These are phyloP conservation scores for Magnusiomyces magnusii DNA, from an alignment of 1,139 yeast species.

Conservation along the genomic window DNA sequence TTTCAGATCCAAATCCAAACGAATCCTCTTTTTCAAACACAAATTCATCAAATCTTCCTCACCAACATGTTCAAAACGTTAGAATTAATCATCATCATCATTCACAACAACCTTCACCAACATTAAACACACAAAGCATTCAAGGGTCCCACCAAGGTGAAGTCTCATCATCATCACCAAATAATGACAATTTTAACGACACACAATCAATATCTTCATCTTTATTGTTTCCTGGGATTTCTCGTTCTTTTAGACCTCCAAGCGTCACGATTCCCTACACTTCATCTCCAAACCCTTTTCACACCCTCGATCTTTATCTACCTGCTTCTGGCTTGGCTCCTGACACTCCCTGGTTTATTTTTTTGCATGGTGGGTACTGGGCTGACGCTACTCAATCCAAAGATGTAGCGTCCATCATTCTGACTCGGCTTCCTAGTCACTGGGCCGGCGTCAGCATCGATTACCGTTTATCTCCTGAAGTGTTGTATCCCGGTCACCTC, in stretches of 20 bases:
- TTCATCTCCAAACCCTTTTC: constrained; percentile 21
- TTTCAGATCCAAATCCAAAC: too few species aligned
- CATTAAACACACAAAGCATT: too few species aligned
- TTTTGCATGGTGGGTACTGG: constrained; percentile 86
- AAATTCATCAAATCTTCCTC: too few species aligned
- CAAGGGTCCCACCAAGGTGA: too few species aligned
- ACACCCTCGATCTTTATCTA: constrained; percentile 19
- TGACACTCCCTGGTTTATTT: constrained; percentile 34
- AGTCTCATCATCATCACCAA: too few species aligned
- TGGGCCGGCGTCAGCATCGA: constrained; percentile 41
- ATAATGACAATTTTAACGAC: background rate
- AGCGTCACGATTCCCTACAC: constrained; percentile 19
- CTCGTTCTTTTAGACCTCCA: constrained; percentile 16
- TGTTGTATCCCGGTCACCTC: constrained; percentile 56
- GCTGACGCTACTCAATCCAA: constrained; percentile 54
- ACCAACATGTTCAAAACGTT: too few species aligned
- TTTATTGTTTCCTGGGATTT: constrained; percentile 3
- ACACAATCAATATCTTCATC: background rate
- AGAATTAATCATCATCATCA: too few species aligned
- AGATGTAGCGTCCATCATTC: constrained; percentile 43
- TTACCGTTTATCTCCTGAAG: constrained; percentile 59
- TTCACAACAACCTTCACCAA: too few species aligned
- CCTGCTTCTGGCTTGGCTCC: constrained; percentile 19
- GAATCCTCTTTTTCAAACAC: too few species aligned
- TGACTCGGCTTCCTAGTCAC: constrained; percentile 20